Evolutionary conservation across 257 asterid genomes (phyloP), one percentile per base, ranked within the genome.

Genomic region (Lantana camara): DNA sequence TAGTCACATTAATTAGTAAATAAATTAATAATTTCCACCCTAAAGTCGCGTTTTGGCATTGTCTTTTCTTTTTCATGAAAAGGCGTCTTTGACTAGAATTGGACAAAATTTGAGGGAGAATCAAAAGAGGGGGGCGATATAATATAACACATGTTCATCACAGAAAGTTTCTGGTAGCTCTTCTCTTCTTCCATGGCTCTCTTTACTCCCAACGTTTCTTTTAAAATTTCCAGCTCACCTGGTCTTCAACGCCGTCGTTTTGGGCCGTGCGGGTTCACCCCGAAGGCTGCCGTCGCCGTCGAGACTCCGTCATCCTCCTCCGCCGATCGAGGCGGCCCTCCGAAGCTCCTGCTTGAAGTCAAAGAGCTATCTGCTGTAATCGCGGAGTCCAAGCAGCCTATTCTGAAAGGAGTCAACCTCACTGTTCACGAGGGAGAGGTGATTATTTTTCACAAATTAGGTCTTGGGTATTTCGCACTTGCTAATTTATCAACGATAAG

Each of bases 351-450:
- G 58, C 95, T 94, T 42, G 90, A 90, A 69, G 99, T 94, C 64
- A 88, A 81, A 46, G 95, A 83, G 42, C 92, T 94, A 13, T 66
- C 84, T 11, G 98, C 99, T 40, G 88, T 85, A 37, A 73, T 94
- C 70, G 50, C 80, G 35, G 96, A 88, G 45, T 83, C 98, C 9
- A 90, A 76, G 71, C 83, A 84, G 79, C 69, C 65, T n/a, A 82
- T 94, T 61, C 85, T 94, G 19, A 94, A 94, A 73, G 99, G 98
- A 42, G 90, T 94, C 78, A 86, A 94, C 61, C 98, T 94, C 67
- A 83, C 93, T 27, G 78, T 94, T 52, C 76, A 60, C 64, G 90
- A 86, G 70, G 98, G 99, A 67, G 99, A 94, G 97, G 99, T 94
- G 30, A 52, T 50, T 61, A 60, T 34, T 64, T n/a, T 53, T 62